These are phyloP conservation scores for Aspergillus sp. DNA, from an alignment of 2,329 filamentous ascomycete species.

Conservation along the genomic window DNA sequence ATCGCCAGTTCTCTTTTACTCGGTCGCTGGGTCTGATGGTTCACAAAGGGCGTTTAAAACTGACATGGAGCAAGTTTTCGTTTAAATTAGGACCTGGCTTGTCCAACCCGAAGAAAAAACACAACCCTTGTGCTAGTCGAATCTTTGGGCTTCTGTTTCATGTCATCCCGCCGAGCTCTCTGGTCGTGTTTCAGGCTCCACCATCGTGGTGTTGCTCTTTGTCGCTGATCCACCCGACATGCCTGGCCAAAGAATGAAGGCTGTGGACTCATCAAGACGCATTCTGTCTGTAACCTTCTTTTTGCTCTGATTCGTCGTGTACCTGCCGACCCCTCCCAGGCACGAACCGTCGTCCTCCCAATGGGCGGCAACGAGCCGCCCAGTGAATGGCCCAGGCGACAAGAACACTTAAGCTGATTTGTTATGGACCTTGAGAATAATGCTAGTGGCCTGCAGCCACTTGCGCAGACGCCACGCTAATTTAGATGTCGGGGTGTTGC, in stretches of 20 bases:
- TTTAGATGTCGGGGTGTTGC: slow-evolving; percentile 10
- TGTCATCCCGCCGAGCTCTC: slow-evolving; percentile 4
- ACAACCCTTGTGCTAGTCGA: not conserved
- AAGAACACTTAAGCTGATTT: slow-evolving; percentile 5
- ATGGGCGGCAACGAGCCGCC: slow-evolving; percentile 5
- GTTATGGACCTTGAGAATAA: slow-evolving; percentile 4
- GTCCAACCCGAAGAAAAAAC: not conserved
- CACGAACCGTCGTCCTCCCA: slow-evolving; percentile 5
- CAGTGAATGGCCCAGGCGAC: slow-evolving; percentile 12
- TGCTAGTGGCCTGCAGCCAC: slow-evolving; percentile 1
- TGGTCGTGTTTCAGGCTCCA: slow-evolving; percentile 19
- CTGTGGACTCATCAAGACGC: slow-evolving; percentile 4
- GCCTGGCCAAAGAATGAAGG: slow-evolving; percentile 22
- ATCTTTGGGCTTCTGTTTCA: slow-evolving; percentile 21
- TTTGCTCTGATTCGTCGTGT: slow-evolving; percentile 16
- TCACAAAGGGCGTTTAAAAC: not conserved
- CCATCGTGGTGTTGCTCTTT: slow-evolving; percentile 10
- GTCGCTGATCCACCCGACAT: slow-evolving; percentile 18
- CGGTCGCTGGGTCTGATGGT: not conserved
- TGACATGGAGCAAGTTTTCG: not conserved
- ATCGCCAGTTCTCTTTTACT: not conserved
- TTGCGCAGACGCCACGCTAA: not conserved
- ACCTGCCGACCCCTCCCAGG: not conserved
- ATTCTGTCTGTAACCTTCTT: not conserved
- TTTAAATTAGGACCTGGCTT: not conserved